Evolutionary conservation across 371 early-diverging fungal species (phyloP).

Genomic region (Actinomortierella ambigua): DNA sequence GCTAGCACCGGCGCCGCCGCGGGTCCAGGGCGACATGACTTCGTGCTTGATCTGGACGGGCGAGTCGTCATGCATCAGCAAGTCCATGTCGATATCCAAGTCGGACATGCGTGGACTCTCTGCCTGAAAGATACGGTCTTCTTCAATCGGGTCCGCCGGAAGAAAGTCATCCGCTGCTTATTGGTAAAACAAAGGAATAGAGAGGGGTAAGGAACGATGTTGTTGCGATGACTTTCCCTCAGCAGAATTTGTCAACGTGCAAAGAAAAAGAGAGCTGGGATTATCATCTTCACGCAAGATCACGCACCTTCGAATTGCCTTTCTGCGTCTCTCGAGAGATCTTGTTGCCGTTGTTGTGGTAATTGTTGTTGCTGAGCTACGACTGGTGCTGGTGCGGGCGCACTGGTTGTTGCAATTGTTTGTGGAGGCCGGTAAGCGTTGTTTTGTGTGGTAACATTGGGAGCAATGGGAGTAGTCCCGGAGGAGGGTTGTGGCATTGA

Average conservation of each 20-base stretch:
- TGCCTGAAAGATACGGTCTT: conserved; percentile 8
- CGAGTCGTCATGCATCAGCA: conserved; percentile 23
- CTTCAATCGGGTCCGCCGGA: conserved; percentile 26
- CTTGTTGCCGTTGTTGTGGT: conserved; percentile 1
- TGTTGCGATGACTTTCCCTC: neutral
- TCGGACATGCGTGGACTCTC: conserved; percentile 40
- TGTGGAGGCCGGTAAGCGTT: conserved; percentile 1
- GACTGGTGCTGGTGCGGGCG: conserved; percentile 1
- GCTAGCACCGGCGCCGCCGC: too few relatives aligned
- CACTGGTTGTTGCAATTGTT: neutral
- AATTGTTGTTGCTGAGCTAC: conserved; percentile 1
- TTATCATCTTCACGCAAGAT: neutral
- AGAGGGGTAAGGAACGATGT: neutral
- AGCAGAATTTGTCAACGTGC: neutral
- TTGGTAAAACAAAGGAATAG: neutral
- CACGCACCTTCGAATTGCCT: neutral
- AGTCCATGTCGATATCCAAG: conserved; percentile 16
- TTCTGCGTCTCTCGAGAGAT: neutral
- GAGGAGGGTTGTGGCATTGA: too few relatives aligned
- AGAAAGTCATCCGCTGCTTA: conserved; percentile 22
- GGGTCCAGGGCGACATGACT: neutral
- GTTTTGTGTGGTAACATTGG: conserved; percentile 7
- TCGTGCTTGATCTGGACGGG: conserved; percentile 14
- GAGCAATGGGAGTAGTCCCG: conserved; percentile 14
- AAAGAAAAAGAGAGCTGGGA: too few relatives aligned